Base-by-base conservation (phyloP, 768 basidiomycete genomes). In the Clavaria fumosa region DNA sequence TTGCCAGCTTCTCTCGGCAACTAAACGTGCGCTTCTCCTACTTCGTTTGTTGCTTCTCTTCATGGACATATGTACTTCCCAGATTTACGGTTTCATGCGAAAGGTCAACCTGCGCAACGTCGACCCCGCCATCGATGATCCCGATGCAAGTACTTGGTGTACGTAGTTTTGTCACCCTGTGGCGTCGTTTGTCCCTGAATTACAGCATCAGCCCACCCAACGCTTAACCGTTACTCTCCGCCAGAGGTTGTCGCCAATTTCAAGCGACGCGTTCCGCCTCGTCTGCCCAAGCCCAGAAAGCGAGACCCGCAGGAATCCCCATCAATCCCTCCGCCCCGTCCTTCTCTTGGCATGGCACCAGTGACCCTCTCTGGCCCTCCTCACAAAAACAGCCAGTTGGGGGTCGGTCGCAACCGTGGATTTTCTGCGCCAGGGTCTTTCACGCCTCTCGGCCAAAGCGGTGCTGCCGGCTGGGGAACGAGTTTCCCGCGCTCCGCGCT, bases 51-150 rank as follows among this genome's bases (percentile, higher is more conserved):
- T 35, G 26, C 9, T 28, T 9, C 26, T 9, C 9, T 28, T 9
- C 9, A 23, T 6, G 7, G 10, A 18, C 37, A 40, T 43, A 40
- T 38, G 37, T 48, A 44, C 47, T 50, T 41, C 37, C 41, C 50
- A 93, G 89, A 95, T 95, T 61, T 95, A 95, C 65, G 90, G 89
- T 47, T 95, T 90, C 67, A 91, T 91, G 85, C 86, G 89, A 61
- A 91, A 93, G 60, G 84, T 93, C 55, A 91, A 90, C 65, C 69
- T 91, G 49, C 80, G 85, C 55, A 89, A 91, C 62, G 81, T 90
- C 57, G 88, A 91, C 65, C 83, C 84, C 45, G 85, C 83, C 44
- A 90, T 90, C 48, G 82, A 85, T 61, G 89, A 93, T 61, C 88
- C 88, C 44, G 89, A 95, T 62, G 89, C 88, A 10, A 89, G 84